Conservation (phyloP, 345 rosid species). For the Citrus hindsii region DNA sequence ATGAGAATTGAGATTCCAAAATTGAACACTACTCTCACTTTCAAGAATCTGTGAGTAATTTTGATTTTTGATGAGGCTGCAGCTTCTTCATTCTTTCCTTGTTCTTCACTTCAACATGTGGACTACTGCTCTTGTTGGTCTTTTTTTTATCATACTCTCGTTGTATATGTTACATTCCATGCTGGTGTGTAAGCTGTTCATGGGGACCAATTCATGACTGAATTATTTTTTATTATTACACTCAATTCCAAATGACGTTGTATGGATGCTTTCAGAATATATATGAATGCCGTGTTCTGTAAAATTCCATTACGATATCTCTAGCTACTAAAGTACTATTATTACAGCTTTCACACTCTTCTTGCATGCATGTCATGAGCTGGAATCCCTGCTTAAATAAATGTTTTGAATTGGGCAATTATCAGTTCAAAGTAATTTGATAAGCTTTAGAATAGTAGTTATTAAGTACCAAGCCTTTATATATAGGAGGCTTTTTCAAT, state of each 20-base stretch:
- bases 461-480: too few relatives aligned
- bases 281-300: not conserved
- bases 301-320: not conserved
- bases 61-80: constrained; percentile 5
- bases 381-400: not conserved
- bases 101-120: constrained; percentile 21
- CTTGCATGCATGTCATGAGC: not conserved
- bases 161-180: constrained; percentile 20
- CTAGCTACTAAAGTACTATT: too few relatives aligned
- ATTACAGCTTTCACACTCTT: not conserved
- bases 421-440: too few relatives aligned
- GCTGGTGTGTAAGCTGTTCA: constrained; percentile 14
- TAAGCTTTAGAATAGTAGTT: too few relatives aligned
- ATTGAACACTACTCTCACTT: not conserved
- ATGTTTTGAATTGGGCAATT: not conserved
- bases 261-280: not conserved
- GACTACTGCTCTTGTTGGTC: not conserved
- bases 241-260: not conserved
- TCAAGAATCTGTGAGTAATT: constrained; percentile 1
- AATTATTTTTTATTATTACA: not conserved
- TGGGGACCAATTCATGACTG: not conserved
- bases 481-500: not conserved
- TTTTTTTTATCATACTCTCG: not conserved
- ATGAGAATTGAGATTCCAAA: constrained; percentile 33
- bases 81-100: constrained; percentile 30